These are phyloP conservation scores for Claviceps paspali DNA, from an alignment of 2,329 filamentous ascomycete genomes.

Conservation along the genomic window DNA sequence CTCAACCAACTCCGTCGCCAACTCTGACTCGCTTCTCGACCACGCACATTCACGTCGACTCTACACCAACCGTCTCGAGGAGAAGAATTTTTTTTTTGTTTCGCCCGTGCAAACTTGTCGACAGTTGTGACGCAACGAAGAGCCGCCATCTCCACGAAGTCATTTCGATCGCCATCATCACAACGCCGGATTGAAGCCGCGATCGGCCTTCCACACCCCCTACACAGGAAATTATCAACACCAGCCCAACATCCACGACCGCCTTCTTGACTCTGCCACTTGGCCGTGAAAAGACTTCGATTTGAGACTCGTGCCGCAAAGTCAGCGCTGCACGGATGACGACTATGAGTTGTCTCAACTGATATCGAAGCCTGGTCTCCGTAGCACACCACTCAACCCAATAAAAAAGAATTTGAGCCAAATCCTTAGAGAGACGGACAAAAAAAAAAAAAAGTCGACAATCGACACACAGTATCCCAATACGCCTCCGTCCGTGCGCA, in stretches of 20 bases:
- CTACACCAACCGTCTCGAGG: no score
- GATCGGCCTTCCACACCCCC: not conserved
- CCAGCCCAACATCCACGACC: not conserved
- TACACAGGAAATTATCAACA: not conserved
- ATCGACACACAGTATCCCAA: not conserved
- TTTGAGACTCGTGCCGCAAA: not conserved
- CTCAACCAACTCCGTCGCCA: no score
- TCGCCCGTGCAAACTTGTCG: not conserved
- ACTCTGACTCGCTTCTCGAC: no score
- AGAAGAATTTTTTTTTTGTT: not conserved
- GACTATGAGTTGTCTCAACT: slow-evolving; percentile 11
- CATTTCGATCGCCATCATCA: not conserved
- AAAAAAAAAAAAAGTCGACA: not conserved
- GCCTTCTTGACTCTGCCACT: not conserved
- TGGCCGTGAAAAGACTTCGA: not conserved
- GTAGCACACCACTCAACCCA: not conserved
- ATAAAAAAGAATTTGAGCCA: not conserved
- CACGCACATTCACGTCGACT: no score
- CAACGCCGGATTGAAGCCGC: not conserved
- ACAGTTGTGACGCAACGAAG: not conserved
- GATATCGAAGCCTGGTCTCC: slow-evolving; percentile 5
- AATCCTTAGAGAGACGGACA: not conserved
- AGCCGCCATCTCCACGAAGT: not conserved
- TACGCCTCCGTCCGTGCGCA: slow-evolving; percentile 6
- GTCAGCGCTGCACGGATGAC: slow-evolving; percentile 1